Base-by-base conservation (phyloP, 345 rosid genomes). In the Reutealis trisperma region DNA sequence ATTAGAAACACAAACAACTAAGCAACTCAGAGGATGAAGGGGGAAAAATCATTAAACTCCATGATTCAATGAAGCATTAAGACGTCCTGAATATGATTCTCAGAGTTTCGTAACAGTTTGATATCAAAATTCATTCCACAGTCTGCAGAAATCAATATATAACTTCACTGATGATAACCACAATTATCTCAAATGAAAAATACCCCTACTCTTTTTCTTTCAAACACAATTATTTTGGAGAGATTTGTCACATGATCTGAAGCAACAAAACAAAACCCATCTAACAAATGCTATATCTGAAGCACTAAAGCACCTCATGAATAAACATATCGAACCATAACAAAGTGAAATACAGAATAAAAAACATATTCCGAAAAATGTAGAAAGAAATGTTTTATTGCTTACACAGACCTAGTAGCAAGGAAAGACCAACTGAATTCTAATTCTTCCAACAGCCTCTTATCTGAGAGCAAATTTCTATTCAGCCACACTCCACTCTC, bases 401-500 rank as follows among this genome's bases (percentile, higher is more conserved):
- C 57, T 66, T 21, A 66, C 5, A 19, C 18, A 42, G 54, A 12
- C 5, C 27, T n/a, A 21, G 47, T 42, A 14, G 70, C 34, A 41
- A 66, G 70, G 70, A 66, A 66, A 42, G 70, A 72, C 75, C 63
- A 72, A 13, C 15, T 42, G 66, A 24, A 15, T 59, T 6, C 75
- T 59, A 59, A 41, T 58, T 42, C 55, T 72, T 58, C 52, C 42
- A 42, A 58, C 24, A 8, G 18, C 15, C 42, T 16, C 55, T 24
- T 52, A 15, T 52, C 7, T 41, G 41, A 24, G 11, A 25, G 5
- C 34, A 41, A 37, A 24, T 72, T 25, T 2, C 32, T 24, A 18
- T 62, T 30, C 63, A 75, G 66, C 88, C 88, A 82, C 42, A 77
- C 81, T 75, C 87, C 86, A 54, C 8, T 63, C 2, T 71, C 85